Evolutionary conservation across 768 basidiomycete species (phyloP), one percentile per base, ranked within the genome.

Genomic region (Hydnum rufescens): DNA sequence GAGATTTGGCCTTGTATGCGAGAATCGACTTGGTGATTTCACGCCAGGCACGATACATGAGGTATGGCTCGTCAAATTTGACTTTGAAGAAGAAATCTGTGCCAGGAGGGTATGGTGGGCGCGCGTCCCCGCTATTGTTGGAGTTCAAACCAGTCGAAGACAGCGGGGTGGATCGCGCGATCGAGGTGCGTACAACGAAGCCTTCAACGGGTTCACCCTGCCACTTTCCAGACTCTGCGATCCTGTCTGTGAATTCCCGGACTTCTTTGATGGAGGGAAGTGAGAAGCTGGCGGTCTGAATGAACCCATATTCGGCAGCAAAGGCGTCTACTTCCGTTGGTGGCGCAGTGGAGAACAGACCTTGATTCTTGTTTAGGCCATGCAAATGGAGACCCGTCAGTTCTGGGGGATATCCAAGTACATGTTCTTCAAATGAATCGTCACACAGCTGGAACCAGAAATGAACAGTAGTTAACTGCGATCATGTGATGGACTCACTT

Each of bases 51-150:
- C 95, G 81, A 66, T 95, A 97, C 78, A 93, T 92, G 74, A 96
- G 79, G 63, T 99, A 99, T 2, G 93, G 93, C 61, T 97, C 88
- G 64, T 97, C 90, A 64, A 96, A 97, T 64, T 99, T 99, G 68
- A 97, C 74, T 63, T 99, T 99, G 78, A 95, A 97, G 74, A 99
- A 96, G 71, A 96, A 93, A 0, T 87, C 81, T 1, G 82, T 77
- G 29, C 82, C 86, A 0, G 78, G 65, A 0, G 71, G 63, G 61
- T 96, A 95, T 0, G 89, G 90, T 16, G 44, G 44, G 22, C 13
- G 67, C 23, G 47, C 19, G 23, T 49, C 49, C 4, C 22, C 31
- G 26, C 4, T 22, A 55, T 32, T 28, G 51, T 30, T 19, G 13
- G 28, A 29, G 25, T 22, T 32, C 26, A 2, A 4, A 3, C 25